phyloP scores from a whole-genome alignment of 2,329 filamentous ascomycete genomes.

The Aspergillus fumigatiaffinis region DNA sequence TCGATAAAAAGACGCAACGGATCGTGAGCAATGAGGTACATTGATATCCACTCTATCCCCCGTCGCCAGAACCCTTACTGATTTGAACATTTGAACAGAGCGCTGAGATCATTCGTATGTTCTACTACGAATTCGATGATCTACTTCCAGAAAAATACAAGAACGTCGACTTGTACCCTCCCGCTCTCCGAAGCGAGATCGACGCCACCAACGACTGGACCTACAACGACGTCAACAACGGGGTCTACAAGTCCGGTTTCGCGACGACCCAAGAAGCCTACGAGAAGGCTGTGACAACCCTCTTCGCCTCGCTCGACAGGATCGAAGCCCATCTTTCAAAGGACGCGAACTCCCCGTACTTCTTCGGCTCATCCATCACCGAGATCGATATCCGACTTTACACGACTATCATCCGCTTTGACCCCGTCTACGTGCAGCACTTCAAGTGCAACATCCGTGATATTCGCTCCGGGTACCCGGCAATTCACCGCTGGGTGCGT shows the following conservation, averaged over 20 bases:
- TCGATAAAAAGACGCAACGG: constrained; percentile 62
- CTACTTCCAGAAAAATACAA: constrained; percentile 59
- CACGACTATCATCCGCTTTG: constrained; percentile 69
- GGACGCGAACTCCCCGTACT: constrained; percentile 53
- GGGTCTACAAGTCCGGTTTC: constrained; percentile 64
- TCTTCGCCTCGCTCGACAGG: constrained; percentile 75
- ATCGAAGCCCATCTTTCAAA: constrained; percentile 66
- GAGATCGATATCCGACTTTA: constrained; percentile 78
- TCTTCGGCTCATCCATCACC: constrained; percentile 71
- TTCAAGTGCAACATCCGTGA: constrained; percentile 80
- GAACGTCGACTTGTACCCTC: constrained; percentile 64
- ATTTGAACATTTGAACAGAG: constrained; percentile 35
- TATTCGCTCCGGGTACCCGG: constrained; percentile 78
- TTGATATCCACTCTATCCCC: not conserved
- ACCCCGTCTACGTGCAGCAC: constrained; percentile 76
- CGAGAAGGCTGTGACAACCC: constrained; percentile 63
- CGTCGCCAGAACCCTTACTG: not conserved
- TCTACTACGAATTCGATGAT: constrained; percentile 76
- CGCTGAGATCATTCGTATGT: constrained; percentile 87
- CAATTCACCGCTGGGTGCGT: constrained; percentile 75
- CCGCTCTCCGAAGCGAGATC: constrained; percentile 61
- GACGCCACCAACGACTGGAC: constrained; percentile 78
- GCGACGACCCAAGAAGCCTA: constrained; percentile 81
- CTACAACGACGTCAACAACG: constrained; percentile 59
- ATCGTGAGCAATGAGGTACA: constrained; percentile 84